These are phyloP conservation scores for Esteya vermicola DNA, from an alignment of 2,329 filamentous ascomycete genomes.

Conservation along the genomic window DNA sequence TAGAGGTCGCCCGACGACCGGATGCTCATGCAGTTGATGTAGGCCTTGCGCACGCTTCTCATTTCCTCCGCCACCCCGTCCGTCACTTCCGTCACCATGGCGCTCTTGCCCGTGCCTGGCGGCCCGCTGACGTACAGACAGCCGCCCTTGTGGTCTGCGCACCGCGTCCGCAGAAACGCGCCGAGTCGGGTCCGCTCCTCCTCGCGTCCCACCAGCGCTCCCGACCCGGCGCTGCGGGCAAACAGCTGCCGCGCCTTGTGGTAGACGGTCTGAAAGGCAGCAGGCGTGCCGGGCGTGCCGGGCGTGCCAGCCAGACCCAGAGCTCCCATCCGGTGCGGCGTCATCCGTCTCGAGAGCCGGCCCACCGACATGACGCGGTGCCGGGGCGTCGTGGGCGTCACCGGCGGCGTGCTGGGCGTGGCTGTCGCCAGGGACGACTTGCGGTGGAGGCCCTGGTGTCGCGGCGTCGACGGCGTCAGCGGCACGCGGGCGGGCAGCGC, in stretches of 20 bases:
- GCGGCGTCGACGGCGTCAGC: constrained; percentile 57
- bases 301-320: not conserved
- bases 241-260: constrained; percentile 81
- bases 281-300: constrained; percentile 34
- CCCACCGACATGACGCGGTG: constrained; percentile 69
- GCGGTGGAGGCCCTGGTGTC: constrained; percentile 49
- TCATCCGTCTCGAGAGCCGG: constrained; percentile 62
- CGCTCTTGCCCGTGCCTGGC: constrained; percentile 92
- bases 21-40: constrained; percentile 96
- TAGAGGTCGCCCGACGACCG: constrained; percentile 81
- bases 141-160: constrained; percentile 32
- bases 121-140: constrained; percentile 93
- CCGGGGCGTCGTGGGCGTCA: constrained; percentile 63
- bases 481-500: no score
- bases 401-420: constrained; percentile 21
- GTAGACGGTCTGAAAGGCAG: constrained; percentile 61
- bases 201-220: constrained; percentile 66
- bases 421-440: not conserved
- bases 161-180: constrained; percentile 44
- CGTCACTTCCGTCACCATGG: constrained; percentile 72
- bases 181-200: constrained; percentile 49
- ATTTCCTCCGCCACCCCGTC: constrained; percentile 37
- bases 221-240: constrained; percentile 60
- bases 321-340: constrained; percentile 48
- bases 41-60: constrained; percentile 49